Percentiles rank a stretch among this genome's conserved stretches.
phyloP scores from a whole-genome alignment of 2,329 filamentous ascomycete species.

The Claviceps arundinis region DNA sequence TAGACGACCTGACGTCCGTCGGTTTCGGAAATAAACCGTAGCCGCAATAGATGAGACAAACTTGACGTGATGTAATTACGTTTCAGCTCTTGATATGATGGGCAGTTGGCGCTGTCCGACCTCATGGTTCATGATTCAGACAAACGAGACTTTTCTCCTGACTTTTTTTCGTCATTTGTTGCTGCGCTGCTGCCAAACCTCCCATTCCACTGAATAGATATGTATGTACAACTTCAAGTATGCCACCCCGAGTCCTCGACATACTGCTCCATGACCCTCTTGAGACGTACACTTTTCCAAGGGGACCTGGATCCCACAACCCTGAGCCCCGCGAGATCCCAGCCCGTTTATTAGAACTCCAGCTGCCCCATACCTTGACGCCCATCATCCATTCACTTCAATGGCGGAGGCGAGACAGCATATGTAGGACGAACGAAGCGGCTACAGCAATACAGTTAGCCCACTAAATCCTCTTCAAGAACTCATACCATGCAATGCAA shows the following conservation, averaged over 20 bases:
- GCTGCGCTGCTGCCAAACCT: background rate
- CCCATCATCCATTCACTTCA: slow-evolving; percentile 32
- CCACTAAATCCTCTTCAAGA: background rate
- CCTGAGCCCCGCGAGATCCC: background rate
- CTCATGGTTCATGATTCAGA: too few relatives aligned
- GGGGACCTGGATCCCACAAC: background rate
- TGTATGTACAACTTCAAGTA: slow-evolving; percentile 1
- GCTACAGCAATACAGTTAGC: slow-evolving; percentile 3
- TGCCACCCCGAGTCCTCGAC: background rate
- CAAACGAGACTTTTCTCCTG: too few relatives aligned
- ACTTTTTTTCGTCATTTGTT: too few relatives aligned
- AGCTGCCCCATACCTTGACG: background rate
- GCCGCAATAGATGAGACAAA: too few relatives aligned
- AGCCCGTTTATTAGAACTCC: background rate
- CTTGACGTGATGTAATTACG: too few relatives aligned
- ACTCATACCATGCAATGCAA: background rate
- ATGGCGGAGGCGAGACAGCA: slow-evolving; percentile 53
- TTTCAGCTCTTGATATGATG: too few relatives aligned
- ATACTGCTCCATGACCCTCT: background rate
- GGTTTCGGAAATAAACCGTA: too few relatives aligned
- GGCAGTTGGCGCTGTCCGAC: too few relatives aligned
- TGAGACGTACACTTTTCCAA: background rate
- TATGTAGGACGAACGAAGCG: slow-evolving; percentile 77
- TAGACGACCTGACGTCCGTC: too few relatives aligned
- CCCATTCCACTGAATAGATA: background rate